Base-by-base conservation (phyloP, 345 rosid genomes). In the Durio zibethinus region DNA sequence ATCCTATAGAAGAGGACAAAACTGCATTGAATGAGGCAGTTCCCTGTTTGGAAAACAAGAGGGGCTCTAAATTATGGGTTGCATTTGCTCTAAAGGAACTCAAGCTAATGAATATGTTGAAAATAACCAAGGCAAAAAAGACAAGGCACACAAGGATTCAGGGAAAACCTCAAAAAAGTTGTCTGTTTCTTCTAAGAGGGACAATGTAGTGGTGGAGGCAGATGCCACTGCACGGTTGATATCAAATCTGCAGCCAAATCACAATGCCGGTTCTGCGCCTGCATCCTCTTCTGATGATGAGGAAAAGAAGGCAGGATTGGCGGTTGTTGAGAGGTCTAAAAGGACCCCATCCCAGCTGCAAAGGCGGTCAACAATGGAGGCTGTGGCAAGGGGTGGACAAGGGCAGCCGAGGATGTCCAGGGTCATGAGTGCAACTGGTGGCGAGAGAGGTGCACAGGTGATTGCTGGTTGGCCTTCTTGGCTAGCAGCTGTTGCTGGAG, bases 401-500 rank as follows among this genome's bases (percentile, higher is more conserved):
- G 72, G 61, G 61, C 87, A 80, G 27, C 80, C 87, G 64, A 61
- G 70, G 87, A 81, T 83, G 45, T 42, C 82, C 50, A 85, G 88
- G 66, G 79, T 93, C 62, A 68, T 75, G 72, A 88, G 92, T 72
- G 64, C 89, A 77, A 35, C 85, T 33, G 83, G 72, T 54, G 94
- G 96, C 25, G 98, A 93, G 77, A 88, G 71, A 83, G 97, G 90
- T 38, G 92, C 90, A 43, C 92, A 88, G 60, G 86, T 91, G 74
- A 88, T 88, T 77, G 93, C 99, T 53, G 99, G 99, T 80, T 95
- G 99, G 99, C 99, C 99, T 68, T 82, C 97, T 76, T 95, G 99
- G 99, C 80, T 95, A 76, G 85, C 90, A 36, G 77, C 88, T 0
- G 98, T 93, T 75, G 99, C 99, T 16, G 97, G 98, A 10, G 99